phyloP scores from a whole-genome alignment of 805 yeast genomes.

The Starmerella tilneyi region DNA sequence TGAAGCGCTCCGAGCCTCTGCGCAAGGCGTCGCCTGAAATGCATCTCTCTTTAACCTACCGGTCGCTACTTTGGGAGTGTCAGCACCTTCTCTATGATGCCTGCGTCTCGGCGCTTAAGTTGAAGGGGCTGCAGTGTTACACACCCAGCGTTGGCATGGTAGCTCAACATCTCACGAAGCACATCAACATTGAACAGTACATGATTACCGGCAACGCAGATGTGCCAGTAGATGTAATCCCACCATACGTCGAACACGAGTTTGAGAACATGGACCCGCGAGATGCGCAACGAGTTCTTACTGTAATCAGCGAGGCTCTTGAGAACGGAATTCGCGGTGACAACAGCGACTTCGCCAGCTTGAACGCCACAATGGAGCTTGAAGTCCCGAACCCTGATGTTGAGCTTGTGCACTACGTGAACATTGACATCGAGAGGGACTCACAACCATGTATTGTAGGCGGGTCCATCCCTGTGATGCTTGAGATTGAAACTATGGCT shows the following conservation, averaged over 20 bases:
- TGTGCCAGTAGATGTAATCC: neutral
- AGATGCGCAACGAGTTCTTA: slow-evolving; percentile 11
- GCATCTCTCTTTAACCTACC: slow-evolving; percentile 21
- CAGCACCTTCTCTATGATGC: slow-evolving; percentile 20
- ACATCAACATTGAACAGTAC: slow-evolving; percentile 10
- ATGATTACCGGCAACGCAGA: neutral
- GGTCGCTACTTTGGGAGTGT: slow-evolving; percentile 21
- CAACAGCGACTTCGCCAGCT: slow-evolving; percentile 5
- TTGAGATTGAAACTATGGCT: slow-evolving; percentile 32
- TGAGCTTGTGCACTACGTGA: slow-evolving; percentile 50
- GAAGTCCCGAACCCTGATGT: slow-evolving; percentile 54
- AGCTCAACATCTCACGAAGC: slow-evolving; percentile 4
- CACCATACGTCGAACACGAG: neutral
- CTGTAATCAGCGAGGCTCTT: neutral
- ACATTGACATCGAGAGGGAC: slow-evolving; percentile 31
- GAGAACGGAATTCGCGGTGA: neutral
- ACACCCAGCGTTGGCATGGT: slow-evolving; percentile 5
- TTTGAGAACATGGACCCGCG: slow-evolving; percentile 19
- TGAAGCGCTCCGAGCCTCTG: slow-evolving; percentile 6
- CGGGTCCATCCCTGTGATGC: slow-evolving; percentile 42
- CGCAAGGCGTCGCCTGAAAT: slow-evolving; percentile 20
- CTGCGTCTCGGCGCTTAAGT: slow-evolving; percentile 9
- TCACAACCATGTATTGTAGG: slow-evolving; percentile 44
- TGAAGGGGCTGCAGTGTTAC: slow-evolving; percentile 35
- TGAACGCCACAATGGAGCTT: slow-evolving; percentile 34